Base-by-base conservation (phyloP, 345 rosid species). In the Capsella bursapastoris region DNA sequence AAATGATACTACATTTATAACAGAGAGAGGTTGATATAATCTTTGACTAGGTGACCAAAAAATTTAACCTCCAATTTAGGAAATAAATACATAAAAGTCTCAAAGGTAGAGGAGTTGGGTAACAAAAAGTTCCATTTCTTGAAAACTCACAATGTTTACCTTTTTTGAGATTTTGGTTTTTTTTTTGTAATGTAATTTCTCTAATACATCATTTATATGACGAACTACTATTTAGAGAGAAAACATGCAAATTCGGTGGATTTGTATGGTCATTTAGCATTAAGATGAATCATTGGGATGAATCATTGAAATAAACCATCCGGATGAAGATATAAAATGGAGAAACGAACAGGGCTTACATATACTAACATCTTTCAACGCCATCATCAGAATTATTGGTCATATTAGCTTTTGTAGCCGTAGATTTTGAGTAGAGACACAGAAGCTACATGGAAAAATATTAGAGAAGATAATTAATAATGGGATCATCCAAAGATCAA, bases 1-100 rank as follows among this genome's bases (percentile, higher is more conserved):
- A 4, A 59, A 13, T 32, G 56, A 31, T 18, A 18, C 22, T 34
- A 57, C 15, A 1, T 32, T 70, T 45, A 57, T 45, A 18, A 18
- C 22, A 56, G 57, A 9, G 7, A 18, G 35, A 70, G 3, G 16
- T 73, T 34, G 1, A 34, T 34, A 18, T 18, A 18, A 18, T 18
- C 22, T 34, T 72, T 72, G 62, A 63, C 70, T 63, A 52, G 4
- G 4, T 31, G 48, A 53, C 70, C 76, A 18, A 51, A 59, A 72
- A 5, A n/a, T 55, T 61, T 32, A 43, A 18, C 18, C 62, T 72
- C 56, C 44, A 6, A 28, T 50, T 60, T 40, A 28, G n/a, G 68
- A 61, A 71, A 61, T 28, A 61, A 48, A 14, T 57, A 45, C 48
- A 34, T 45, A 6, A 28, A 18, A 32, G 7, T 60, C 49, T 49